Percentiles rank a stretch among this genome's conserved stretches.
These are phyloP conservation scores for Melampsora americana DNA, from an alignment of 1,284 basidiomycete genomes.

Conservation along the genomic window DNA sequence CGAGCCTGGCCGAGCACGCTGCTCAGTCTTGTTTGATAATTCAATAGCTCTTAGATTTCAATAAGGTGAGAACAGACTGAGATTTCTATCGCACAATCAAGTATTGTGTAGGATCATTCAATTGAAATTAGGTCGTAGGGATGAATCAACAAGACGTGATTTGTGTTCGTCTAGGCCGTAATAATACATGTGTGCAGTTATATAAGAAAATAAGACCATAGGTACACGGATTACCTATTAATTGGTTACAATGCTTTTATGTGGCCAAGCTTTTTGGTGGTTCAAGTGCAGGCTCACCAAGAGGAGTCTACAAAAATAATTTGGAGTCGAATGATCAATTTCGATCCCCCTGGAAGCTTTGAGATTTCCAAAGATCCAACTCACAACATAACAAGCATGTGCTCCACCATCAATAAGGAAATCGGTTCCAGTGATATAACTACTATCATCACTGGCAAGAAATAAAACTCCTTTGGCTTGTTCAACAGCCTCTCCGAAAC, in stretches of 20 bases:
- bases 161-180: no score
- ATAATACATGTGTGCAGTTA: no score
- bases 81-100: no score
- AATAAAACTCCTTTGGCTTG: slow-evolving; percentile 86
- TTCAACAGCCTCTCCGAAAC: slow-evolving; percentile 94
- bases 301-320: slow-evolving; percentile 17
- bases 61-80: no score
- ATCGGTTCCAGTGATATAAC: slow-evolving; percentile 73
- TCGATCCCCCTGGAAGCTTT: background rate
- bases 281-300: slow-evolving; percentile 21
- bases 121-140: no score
- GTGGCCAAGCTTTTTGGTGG: slow-evolving; percentile 36
- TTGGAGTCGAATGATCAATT: background rate
- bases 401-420: slow-evolving; percentile 91
- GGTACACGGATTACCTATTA: no score
- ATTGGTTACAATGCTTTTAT: background rate
- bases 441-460: slow-evolving; percentile 79
- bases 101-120: no score
- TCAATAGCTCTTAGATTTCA: no score
- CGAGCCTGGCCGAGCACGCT: no score
- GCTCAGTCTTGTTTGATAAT: no score
- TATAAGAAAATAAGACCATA: no score
- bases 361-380: slow-evolving; percentile 36
- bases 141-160: no score
- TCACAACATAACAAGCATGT: slow-evolving; percentile 74